Base-by-base conservation (phyloP, 441 rosid species). In the Erodium trifolium region DNA sequence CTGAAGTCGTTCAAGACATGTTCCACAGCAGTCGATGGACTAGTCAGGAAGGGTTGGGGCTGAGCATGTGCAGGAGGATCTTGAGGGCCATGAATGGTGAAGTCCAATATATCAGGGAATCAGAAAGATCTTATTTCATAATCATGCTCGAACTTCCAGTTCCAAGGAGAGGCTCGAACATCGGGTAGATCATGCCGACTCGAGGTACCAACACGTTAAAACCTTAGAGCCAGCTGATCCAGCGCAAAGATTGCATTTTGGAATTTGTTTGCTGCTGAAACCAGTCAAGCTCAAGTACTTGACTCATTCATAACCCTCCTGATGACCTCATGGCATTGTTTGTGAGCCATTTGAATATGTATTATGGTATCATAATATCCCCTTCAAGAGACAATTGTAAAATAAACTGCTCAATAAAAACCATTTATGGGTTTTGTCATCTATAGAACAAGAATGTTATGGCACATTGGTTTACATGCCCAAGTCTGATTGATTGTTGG, bases 1-100 rank as follows among this genome's bases (percentile, higher is more conserved):
- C 96, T 4, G 96, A 93, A 63, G 72, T 93, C 82, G 86, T 93
- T 65, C 92, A 91, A 72, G 99, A 93, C 82, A 93, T 91, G 96
- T 93, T 93, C 80, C 86, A 87, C 60, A 78, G 87, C 80, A 86
- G 86, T 78, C 82, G 79, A 72, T 91, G 97, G 95, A 75, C 77
- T 72, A 87, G 86, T 27, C 92, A 87, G 67, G 97, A 93, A 74
- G 97, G 97, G 13, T 71, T 93, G 66, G 93, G 95, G 67, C 85
- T 93, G 78, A 86, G 96, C 85, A 86, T 89, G 82, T 89, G 95
- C 88, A 73, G 90, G 83, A 93, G 86, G 84, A 91, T 93, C 67
- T 74, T 91, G 60, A 93, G 89, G 86, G 87, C 86, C 66, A 88
- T 91, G 96, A 81, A 82, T 70, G 96, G 98, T 68, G 92, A 91